A percentile compares a stretch with the other conserved stretches of the same genome.
phyloP scores from a whole-genome alignment of 169 alveolate genomes.

The Condylostoma magnum region DNA sequence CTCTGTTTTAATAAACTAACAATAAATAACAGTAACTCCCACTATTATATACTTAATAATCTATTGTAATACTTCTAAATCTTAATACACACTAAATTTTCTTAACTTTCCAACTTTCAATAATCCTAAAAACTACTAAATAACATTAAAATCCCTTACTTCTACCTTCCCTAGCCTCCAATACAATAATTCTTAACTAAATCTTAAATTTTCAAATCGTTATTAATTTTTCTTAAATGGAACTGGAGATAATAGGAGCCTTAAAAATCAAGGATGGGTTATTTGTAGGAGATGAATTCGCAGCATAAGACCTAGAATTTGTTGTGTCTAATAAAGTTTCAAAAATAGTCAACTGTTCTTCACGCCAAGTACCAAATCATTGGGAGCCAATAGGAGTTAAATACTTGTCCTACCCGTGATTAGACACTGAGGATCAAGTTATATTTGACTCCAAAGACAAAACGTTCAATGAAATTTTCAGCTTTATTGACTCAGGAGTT shows the following conservation, averaged over 20 bases:
- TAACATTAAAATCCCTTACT: too few relatives aligned
- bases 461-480: conserved; percentile 56
- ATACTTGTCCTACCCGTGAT: conserved; percentile 82
- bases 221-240: conserved; percentile 15
- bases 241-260: conserved; percentile 69
- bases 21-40: too few relatives aligned
- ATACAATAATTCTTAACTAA: too few relatives aligned
- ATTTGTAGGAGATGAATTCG: conserved; percentile 82
- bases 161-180: too few relatives aligned
- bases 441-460: conserved; percentile 75
- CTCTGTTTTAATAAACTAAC: too few relatives aligned
- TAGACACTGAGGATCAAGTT: conserved; percentile 81
- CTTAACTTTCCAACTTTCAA: too few relatives aligned
- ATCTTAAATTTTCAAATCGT: too few relatives aligned
- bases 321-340: conserved; percentile 83
- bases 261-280: conserved; percentile 83
- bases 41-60: too few relatives aligned
- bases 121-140: too few relatives aligned
- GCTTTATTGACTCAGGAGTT: conserved; percentile 63
- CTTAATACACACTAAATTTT: too few relatives aligned
- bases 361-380: conserved; percentile 80
- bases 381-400: conserved; percentile 87
- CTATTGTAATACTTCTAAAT: too few relatives aligned
- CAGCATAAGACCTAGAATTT: conserved; percentile 81
- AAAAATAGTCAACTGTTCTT: conserved; percentile 85